Conservation (phyloP, 352 stramenopile species). For the Phytophthora cactorum region DNA sequence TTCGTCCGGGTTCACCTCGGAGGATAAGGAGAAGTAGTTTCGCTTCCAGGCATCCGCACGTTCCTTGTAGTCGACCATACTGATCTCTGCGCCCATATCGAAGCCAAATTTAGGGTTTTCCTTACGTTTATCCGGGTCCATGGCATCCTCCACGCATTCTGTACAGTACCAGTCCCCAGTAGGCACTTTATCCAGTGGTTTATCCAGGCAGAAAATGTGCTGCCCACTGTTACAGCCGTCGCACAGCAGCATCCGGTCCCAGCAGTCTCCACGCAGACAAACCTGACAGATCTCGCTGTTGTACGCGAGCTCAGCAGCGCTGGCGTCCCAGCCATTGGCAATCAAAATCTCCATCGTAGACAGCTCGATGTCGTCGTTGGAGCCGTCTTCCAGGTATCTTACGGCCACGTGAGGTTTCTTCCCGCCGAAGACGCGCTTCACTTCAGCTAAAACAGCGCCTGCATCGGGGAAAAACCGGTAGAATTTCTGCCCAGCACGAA, state of each 20-base stretch:
- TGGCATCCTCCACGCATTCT: constrained; percentile 67
- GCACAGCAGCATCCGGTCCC: constrained; percentile 80
- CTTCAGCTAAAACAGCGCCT: constrained; percentile 63
- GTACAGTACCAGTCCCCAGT: constrained; percentile 85
- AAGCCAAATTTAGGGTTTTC: constrained; percentile 81
- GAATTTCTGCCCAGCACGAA: constrained; percentile 71
- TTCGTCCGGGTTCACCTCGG: constrained; percentile 43
- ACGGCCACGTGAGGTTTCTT: constrained; percentile 83
- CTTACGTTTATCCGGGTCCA: constrained; percentile 43
- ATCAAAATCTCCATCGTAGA: constrained; percentile 80
- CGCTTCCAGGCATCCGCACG: constrained; percentile 86
- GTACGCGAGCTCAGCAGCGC: constrained; percentile 72
- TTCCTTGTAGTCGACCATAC: constrained; percentile 80
- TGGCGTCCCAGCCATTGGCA: constrained; percentile 78
- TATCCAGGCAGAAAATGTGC: constrained; percentile 81
- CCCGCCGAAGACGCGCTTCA: constrained; percentile 76
- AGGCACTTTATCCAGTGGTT: constrained; percentile 61
- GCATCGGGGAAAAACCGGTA: constrained; percentile 73
- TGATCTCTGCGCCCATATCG: constrained; percentile 85
- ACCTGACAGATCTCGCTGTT: constrained; percentile 86
- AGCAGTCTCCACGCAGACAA: constrained; percentile 86
- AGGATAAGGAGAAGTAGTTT: constrained; percentile 66
- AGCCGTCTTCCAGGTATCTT: constrained; percentile 66
- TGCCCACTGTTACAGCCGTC: constrained; percentile 84
- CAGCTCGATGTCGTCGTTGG: constrained; percentile 63